phyloP scores from a whole-genome alignment of 2,329 filamentous ascomycete genomes.

The Colletotrichum caudatum region DNA sequence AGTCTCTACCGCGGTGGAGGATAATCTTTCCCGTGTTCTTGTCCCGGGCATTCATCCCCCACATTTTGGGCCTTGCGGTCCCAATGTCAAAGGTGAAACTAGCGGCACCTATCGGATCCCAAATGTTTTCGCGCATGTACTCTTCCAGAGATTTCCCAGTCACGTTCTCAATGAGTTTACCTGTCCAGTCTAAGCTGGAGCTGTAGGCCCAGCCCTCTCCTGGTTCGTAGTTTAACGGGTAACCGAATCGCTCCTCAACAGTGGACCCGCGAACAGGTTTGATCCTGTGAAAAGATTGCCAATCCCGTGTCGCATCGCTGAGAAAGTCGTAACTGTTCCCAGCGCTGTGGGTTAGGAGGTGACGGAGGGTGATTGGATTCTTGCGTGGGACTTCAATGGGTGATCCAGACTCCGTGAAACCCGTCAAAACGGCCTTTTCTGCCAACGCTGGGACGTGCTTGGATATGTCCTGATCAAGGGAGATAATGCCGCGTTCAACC shows the following conservation, averaged over 20 bases:
- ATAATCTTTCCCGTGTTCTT: slow-evolving; percentile 34
- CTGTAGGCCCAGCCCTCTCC: slow-evolving; percentile 65
- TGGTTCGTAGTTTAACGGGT: slow-evolving; percentile 64
- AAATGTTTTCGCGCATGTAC: slow-evolving; percentile 59
- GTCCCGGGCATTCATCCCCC: slow-evolving; percentile 42
- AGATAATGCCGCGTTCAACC: slow-evolving; percentile 63
- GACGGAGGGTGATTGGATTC: slow-evolving; percentile 60
- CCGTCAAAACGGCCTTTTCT: slow-evolving; percentile 59
- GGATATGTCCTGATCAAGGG: slow-evolving; percentile 60
- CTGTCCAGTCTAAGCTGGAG: slow-evolving; percentile 64
- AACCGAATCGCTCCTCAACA: slow-evolving; percentile 57
- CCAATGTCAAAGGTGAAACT: slow-evolving; percentile 39
- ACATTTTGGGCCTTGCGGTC: slow-evolving; percentile 4
- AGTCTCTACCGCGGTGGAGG: slow-evolving; percentile 16
- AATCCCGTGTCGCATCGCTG: slow-evolving; percentile 48
- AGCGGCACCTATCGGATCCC: slow-evolving; percentile 42
- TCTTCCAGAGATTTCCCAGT: slow-evolving; percentile 58
- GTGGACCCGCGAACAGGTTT: slow-evolving; percentile 49
- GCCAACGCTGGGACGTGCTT: slow-evolving; percentile 61
- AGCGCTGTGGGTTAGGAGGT: slow-evolving; percentile 65
- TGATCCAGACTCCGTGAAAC: slow-evolving; percentile 56
- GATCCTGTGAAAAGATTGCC: slow-evolving; percentile 39
- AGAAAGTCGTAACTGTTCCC: slow-evolving; percentile 61
- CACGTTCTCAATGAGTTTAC: slow-evolving; percentile 61
- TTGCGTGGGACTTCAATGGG: slow-evolving; percentile 50